Conservation (phyloP, 1,284 basidiomycete genomes). For the Cutaneotrichosporon arboriforme region DNA sequence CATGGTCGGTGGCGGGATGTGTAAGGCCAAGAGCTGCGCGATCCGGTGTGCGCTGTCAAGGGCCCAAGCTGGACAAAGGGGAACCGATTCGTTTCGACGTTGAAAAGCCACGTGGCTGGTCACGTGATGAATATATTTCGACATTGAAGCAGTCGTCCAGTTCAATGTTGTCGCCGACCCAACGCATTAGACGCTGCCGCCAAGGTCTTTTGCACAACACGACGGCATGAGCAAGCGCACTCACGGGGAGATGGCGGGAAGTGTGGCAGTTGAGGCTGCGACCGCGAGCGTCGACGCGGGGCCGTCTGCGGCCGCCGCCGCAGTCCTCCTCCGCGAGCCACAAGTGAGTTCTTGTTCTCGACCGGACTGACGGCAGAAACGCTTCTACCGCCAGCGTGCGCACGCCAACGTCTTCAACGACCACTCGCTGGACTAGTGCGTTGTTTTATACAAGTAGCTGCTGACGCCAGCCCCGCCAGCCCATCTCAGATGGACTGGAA, state of each 20-base stretch:
- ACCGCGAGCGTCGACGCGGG: slow-evolving; percentile 18
- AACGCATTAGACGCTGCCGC: background rate
- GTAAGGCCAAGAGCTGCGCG: background rate
- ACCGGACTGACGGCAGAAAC: slow-evolving; percentile 59
- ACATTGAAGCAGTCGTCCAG: background rate
- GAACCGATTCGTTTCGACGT: background rate
- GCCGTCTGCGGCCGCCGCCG: background rate
- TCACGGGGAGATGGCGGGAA: slow-evolving; percentile 20
- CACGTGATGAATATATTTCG: slow-evolving; percentile 4
- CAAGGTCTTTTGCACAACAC: background rate
- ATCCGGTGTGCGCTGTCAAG: background rate
- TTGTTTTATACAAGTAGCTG: slow-evolving; percentile 1
- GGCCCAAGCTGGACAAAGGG: background rate
- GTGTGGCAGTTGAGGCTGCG: slow-evolving; percentile 3
- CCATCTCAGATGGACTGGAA: slow-evolving; percentile 80
- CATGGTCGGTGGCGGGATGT: slow-evolving; percentile 17
- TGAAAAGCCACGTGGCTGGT: background rate
- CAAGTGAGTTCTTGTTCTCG: slow-evolving; percentile 20
- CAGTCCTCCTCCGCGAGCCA: slow-evolving; percentile 26
- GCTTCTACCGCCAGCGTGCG: slow-evolving; percentile 91
- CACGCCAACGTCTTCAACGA: slow-evolving; percentile 99
- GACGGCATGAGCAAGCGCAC: slow-evolving; percentile 31
- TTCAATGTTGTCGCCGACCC: background rate
- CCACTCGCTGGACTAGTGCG: slow-evolving; percentile 77
- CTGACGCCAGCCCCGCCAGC: slow-evolving; percentile 57